A percentile compares a stretch with the other conserved stretches of the same genome.
These are phyloP conservation scores for Ilyonectria mors-panacis DNA, from an alignment of 2,329 filamentous ascomycete species.

Conservation along the genomic window DNA sequence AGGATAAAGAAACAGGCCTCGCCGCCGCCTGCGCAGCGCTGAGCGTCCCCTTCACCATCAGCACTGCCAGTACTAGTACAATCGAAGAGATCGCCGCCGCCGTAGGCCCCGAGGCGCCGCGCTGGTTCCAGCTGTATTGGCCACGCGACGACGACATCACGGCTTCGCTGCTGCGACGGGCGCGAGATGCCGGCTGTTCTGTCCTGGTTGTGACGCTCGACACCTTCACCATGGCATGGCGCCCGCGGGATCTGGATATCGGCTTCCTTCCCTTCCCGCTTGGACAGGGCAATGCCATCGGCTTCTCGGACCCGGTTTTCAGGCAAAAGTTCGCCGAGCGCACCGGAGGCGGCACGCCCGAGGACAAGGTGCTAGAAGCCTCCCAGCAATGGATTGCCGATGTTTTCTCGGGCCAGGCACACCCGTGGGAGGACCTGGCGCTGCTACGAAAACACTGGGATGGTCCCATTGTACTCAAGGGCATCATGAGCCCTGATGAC, in stretches of 20 bases:
- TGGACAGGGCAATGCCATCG: constrained; percentile 72
- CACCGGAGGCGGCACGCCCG: constrained; percentile 35
- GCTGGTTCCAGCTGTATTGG: constrained; percentile 86
- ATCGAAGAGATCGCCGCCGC: constrained; percentile 78
- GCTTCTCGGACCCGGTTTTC: constrained; percentile 79
- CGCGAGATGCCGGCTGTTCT: constrained; percentile 72
- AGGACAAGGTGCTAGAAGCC: constrained; percentile 32
- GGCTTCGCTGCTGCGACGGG: constrained; percentile 72
- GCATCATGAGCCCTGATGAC: constrained; percentile 58
- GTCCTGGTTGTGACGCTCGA: constrained; percentile 82
- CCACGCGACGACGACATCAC: constrained; percentile 77
- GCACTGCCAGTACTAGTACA: constrained; percentile 73
- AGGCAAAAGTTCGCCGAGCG: constrained; percentile 37
- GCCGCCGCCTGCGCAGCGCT: constrained; percentile 74
- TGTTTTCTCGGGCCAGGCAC: constrained; percentile 58
- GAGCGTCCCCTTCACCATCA: constrained; percentile 76
- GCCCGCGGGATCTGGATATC: constrained; percentile 76
- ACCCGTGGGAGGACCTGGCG: constrained; percentile 74
- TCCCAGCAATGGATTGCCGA: constrained; percentile 45
- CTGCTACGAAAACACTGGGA: constrained; percentile 73
- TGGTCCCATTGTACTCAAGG: constrained; percentile 63
- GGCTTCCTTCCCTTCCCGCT: constrained; percentile 73
- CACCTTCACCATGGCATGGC: constrained; percentile 78
- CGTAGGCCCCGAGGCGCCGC: constrained; percentile 59
- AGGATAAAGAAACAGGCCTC: constrained; percentile 74